Base-by-base conservation (phyloP, 2,329 filamentous ascomycete species). In the Microascus cirrosus region DNA sequence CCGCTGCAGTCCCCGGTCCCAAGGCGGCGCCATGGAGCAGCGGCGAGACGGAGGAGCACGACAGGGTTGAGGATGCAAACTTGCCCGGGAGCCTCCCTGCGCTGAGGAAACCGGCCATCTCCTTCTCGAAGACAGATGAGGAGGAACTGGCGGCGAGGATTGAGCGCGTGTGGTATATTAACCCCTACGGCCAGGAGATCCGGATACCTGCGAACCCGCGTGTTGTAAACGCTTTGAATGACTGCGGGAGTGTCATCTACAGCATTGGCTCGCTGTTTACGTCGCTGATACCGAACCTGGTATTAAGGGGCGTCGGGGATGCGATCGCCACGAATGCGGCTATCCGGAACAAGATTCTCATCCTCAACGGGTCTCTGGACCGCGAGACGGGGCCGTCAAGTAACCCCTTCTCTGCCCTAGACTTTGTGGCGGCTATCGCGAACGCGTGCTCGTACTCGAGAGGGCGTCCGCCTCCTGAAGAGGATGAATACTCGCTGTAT, bases 171-270 rank as follows among this genome's bases (percentile, higher is more conserved):
- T 97, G 91, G 90, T 97, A 97, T 74, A 97, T 97, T 74, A 97
- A 96, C 67, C 93, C 93, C 0, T 97, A 96, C 69, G 93, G 93
- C n/a, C 90, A 96, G 68, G 92, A 96, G 71, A 96, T 97, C 63
- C 83, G 86, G 20, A 89, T 92, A 0, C 81, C 85, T 0, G 88
- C 90, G 2, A 97, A 96, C 65, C 85, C 90, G 0, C 85, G 90
- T 55, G 90, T 93, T 0, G 65, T 95, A 0, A 79, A 83, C 8
- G 83, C 90, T 0, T 70, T 97, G 1, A 73, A 75, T 18, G 73
- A 74, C 1, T 80, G 88, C 0, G 79, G 83, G 58, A 85, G 84
- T 1, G 78, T 96, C 10, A 82, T 97, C 53, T 97, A 96, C 73
- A 92, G 88, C 69, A 95, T 97, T 60, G 94, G 94, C n/a, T 92